A percentile compares a stretch with the other conserved stretches of the same genome.
These are phyloP conservation scores for Boechera stricta DNA, from an alignment of 345 rosid species.

Conservation along the genomic window DNA sequence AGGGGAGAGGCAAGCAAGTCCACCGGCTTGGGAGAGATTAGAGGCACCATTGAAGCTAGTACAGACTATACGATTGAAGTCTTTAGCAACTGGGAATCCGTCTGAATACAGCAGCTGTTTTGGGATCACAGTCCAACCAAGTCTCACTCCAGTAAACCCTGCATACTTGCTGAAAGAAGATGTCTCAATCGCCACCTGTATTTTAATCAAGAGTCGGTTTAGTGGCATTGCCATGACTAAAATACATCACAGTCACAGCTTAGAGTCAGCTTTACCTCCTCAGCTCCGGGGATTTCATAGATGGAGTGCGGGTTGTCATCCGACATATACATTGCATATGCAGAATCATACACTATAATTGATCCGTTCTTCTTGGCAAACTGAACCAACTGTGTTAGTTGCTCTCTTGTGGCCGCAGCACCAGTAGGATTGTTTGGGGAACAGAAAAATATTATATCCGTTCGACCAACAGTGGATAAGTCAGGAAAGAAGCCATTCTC, in stretches of 20 bases:
- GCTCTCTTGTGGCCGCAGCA: slow-evolving; percentile 85
- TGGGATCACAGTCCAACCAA: slow-evolving; percentile 93
- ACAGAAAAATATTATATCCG: slow-evolving; percentile 90
- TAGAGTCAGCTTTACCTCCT: slow-evolving; percentile 59
- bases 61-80: slow-evolving; percentile 83
- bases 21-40: slow-evolving; percentile 87
- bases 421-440: slow-evolving; percentile 98
- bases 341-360: slow-evolving; percentile 85
- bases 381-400: slow-evolving; percentile 65
- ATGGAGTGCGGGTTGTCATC: slow-evolving; percentile 83
- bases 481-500: slow-evolving; percentile 95
- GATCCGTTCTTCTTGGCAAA: slow-evolving; percentile 92
- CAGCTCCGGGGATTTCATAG: slow-evolving; percentile 96
- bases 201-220: not conserved
- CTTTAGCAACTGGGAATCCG: slow-evolving; percentile 86
- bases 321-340: slow-evolving; percentile 85
- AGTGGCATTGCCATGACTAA: not conserved
- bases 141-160: slow-evolving; percentile 92
- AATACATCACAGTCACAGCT: not conserved
- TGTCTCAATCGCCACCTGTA: slow-evolving; percentile 86
- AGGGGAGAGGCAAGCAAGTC: slow-evolving; percentile 81
- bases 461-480: slow-evolving; percentile 68
- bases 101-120: slow-evolving; percentile 82
- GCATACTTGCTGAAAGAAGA: slow-evolving; percentile 91
- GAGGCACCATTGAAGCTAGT: slow-evolving; percentile 96